Conservation (phyloP, 768 basidiomycete genomes). For the Termitomyces heimii region DNA sequence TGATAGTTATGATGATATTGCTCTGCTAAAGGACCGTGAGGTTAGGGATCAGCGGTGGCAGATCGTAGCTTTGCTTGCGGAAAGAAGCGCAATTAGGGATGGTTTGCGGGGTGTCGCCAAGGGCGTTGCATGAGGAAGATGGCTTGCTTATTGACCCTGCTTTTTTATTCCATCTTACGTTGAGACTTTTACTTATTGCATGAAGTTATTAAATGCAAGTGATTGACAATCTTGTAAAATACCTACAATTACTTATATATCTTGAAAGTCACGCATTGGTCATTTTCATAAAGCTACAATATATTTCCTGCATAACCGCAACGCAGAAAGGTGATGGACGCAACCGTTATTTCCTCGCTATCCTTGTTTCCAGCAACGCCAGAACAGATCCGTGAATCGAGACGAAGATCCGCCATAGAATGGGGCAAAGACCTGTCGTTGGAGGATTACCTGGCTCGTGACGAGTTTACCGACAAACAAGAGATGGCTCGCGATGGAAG, state of each 20-base stretch:
- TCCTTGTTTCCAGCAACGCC: conserved; percentile 44
- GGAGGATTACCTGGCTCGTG: conserved; percentile 40
- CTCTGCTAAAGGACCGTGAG: conserved; percentile 55
- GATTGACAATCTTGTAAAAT: neutral
- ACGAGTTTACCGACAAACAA: conserved; percentile 30
- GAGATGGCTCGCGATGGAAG: conserved; percentile 41
- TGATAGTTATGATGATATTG: conserved; percentile 45
- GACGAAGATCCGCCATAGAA: conserved; percentile 28
- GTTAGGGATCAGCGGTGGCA: conserved; percentile 72
- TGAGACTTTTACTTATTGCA: neutral
- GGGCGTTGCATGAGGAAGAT: neutral
- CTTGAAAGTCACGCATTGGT: neutral
- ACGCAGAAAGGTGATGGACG: neutral
- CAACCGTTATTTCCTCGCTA: conserved; percentile 15
- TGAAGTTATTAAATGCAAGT: neutral
- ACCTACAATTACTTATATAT: neutral
- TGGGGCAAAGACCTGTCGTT: conserved; percentile 40
- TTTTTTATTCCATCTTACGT: neutral
- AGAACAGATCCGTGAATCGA: conserved; percentile 36
- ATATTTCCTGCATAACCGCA: too few species aligned
- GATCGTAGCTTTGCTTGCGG: conserved; percentile 65
- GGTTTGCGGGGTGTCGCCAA: conserved; percentile 13
- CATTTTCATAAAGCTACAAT: neutral
- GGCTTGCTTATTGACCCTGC: too few species aligned
- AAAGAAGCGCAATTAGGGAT: conserved; percentile 69